Evolutionary conservation across 2,329 filamentous ascomycete species (phyloP), one percentile per base, ranked within the genome.

Genomic region (Calonectria henricotiae): DNA sequence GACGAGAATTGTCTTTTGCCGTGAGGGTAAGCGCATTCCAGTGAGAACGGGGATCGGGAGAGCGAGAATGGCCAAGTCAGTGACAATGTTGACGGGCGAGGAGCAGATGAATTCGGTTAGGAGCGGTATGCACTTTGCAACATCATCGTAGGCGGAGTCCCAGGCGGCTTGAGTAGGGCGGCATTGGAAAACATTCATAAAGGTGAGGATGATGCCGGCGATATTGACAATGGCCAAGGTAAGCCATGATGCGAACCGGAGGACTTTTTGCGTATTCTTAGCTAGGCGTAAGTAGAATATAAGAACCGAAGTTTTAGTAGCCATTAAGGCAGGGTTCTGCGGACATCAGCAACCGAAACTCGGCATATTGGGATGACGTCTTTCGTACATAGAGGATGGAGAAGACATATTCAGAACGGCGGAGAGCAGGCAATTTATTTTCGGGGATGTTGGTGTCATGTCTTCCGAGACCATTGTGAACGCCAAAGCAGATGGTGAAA

Each of bases 141-240:
- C 77, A 4, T 83, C 76, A 4, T 77, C 70, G 17, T 79, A 73
- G 11, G 76, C 76, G 3, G 82, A 74, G 69, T 85, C 82, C 84
- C 94, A 97, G 13, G 91, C 92, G 30, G 93, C 92, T n/a, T 81
- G 78, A 32, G 95, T 84, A 0, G 96, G 96, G 1, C 82, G 85
- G 80, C 96, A 98, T 83, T 98, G 95, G 74, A 97, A 94, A 74
- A 96, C 90, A 79, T 96, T 97, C 80, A 98, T 87, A 37, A 98
- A 88, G 0, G 95, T 97, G 74, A 98, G 86, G 15, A 95, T 93
- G 23, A 91, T 76, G 15, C 95, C 95, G 35, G 93, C 92, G 8
- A 91, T 79, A 77, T 96, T 97, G 79, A 98, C 94, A 25, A 97
- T 87, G 58, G 85, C 86, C 1, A 98, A 85, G 0, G 93, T 94